phyloP scores from a whole-genome alignment of 305 asterid genomes.

The Rubia peregrina region DNA sequence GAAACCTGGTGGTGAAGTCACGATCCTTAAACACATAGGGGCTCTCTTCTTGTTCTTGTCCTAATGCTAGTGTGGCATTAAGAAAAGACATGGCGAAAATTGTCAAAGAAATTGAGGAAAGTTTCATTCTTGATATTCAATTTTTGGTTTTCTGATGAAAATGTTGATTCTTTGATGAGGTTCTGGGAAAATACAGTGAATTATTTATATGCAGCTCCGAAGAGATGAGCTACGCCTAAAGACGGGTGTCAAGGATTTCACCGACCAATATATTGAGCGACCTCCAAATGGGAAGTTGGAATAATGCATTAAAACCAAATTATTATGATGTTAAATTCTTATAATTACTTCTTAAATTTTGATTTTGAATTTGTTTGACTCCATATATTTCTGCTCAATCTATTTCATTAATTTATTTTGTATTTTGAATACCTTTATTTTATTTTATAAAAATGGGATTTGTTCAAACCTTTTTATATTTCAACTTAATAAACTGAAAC shows the following conservation, averaged over 20 bases:
- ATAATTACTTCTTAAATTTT: background rate
- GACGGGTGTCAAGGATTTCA: too few relatives aligned
- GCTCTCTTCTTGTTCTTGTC: background rate
- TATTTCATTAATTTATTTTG: too few relatives aligned
- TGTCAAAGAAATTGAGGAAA: background rate
- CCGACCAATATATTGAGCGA: too few relatives aligned
- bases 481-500: too few relatives aligned
- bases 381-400: too few relatives aligned
- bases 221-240: too few relatives aligned
- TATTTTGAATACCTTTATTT: too few relatives aligned
- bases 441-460: too few relatives aligned
- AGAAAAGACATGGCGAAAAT: background rate
- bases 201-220: too few relatives aligned
- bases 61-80: background rate
- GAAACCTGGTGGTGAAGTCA: background rate
- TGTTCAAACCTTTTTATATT: too few relatives aligned
- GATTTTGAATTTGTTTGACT: background rate
- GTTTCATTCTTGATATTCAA: background rate
- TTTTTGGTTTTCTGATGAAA: background rate
- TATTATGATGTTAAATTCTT: background rate
- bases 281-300: too few relatives aligned
- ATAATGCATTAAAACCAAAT: background rate
- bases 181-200: background rate
- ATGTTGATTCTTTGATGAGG: background rate
- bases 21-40: constrained; percentile 5